Percentiles rank a stretch among this genome's conserved stretches.
phyloP scores from a whole-genome alignment of 2,329 filamentous ascomycete genomes.

The Madurella mycetomatis region DNA sequence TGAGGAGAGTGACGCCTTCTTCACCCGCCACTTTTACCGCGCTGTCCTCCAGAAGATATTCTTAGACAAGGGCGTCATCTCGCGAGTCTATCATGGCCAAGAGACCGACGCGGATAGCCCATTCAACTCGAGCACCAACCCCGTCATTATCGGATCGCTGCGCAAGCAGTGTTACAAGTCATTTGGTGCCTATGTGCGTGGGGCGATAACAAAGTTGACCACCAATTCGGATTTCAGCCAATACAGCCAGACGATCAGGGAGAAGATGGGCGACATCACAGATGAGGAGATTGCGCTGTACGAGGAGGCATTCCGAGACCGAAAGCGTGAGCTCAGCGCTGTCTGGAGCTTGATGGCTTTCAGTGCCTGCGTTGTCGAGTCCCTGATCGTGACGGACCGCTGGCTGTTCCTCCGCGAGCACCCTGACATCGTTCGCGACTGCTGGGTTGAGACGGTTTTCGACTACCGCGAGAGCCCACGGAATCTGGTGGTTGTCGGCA shows the following conservation, averaged over 20 bases:
- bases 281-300: slow-evolving; percentile 74
- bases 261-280: slow-evolving; percentile 63
- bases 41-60: slow-evolving; percentile 90
- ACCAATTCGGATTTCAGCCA: slow-evolving; percentile 53
- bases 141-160: slow-evolving; percentile 82
- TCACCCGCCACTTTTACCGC: slow-evolving; percentile 88
- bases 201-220: slow-evolving; percentile 71
- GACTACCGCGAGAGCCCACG: slow-evolving; percentile 81
- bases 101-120: slow-evolving; percentile 20
- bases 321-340: slow-evolving; percentile 77
- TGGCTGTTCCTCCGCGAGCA: slow-evolving; percentile 86
- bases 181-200: slow-evolving; percentile 72
- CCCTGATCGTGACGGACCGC: slow-evolving; percentile 82
- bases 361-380: slow-evolving; percentile 83
- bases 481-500: slow-evolving; percentile 87
- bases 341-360: slow-evolving; percentile 97
- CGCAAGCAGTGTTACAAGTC: slow-evolving; percentile 73
- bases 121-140: slow-evolving; percentile 55
- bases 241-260: slow-evolving; percentile 56
- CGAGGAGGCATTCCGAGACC: slow-evolving; percentile 55
- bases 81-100: slow-evolving; percentile 47
- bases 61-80: slow-evolving; percentile 74
- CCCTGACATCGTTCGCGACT: slow-evolving; percentile 59
- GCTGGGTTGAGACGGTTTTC: slow-evolving; percentile 93
- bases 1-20: slow-evolving; percentile 78